Evolutionary conservation across 768 basidiomycete genomes (phyloP).

Genomic region (Rhizopogon vulgaris): DNA sequence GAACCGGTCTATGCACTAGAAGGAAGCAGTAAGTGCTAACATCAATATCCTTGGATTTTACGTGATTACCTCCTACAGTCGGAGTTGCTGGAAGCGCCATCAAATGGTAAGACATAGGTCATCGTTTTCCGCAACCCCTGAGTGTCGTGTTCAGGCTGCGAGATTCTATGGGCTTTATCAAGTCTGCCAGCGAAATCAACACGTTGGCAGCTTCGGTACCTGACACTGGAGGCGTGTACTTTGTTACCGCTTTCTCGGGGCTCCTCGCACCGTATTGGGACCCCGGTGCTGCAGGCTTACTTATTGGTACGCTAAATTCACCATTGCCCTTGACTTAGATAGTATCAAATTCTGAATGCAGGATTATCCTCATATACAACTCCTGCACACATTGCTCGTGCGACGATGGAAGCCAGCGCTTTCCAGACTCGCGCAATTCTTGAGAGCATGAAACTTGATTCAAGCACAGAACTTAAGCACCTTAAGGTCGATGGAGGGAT

Average conservation of each 20-base stretch:
- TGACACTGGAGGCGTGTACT: constrained; percentile 87
- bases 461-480: constrained; percentile 68
- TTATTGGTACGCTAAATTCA: constrained; percentile 53
- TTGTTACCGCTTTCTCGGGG: constrained; percentile 95
- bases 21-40: constrained; percentile 70
- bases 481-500: constrained; percentile 98
- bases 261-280: constrained; percentile 99
- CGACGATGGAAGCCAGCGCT: constrained; percentile 92
- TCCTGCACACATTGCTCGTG: constrained; percentile 88
- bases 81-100: constrained; percentile 94
- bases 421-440: constrained; percentile 95
- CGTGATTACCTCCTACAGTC: constrained; percentile 36
- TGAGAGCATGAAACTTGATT: constrained; percentile 92
- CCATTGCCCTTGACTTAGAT: neutral
- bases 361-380: constrained; percentile 85
- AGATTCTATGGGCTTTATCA: constrained; percentile 83
- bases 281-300: constrained; percentile 76
- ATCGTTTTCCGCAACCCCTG: neutral
- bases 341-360: constrained; percentile 13
- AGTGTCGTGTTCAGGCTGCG: constrained; percentile 51
- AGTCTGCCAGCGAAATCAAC: constrained; percentile 79
- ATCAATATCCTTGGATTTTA: neutral
- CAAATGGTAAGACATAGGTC: constrained; percentile 56
- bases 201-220: constrained; percentile 69
- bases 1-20: constrained; percentile 91